Percentiles rank a stretch among this genome's conserved stretches.
Evolutionary conservation across 1,284 basidiomycete species (phyloP).

Genomic region (Sphagnurus paluster): DNA sequence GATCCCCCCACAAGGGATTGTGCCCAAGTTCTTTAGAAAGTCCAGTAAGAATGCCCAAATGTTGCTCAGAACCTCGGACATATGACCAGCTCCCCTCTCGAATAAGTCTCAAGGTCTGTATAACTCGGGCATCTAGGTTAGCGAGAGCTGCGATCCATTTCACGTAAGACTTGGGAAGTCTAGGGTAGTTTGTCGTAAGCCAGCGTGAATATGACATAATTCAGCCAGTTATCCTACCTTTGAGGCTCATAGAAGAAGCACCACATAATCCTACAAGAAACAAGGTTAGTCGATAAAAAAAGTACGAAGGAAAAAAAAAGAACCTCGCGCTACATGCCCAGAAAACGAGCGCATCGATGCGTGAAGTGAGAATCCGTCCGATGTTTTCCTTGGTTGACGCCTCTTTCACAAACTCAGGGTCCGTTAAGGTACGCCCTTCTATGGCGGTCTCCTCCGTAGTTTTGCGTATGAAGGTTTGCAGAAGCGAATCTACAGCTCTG

Average conservation of each 20-base stretch:
- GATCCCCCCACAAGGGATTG: constrained; percentile 63
- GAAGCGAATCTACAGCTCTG: constrained; percentile 62
- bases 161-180: constrained; percentile 70
- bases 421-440: neutral
- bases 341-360: constrained; percentile 67
- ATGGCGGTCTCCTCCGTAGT: constrained; percentile 18
- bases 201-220: constrained; percentile 2
- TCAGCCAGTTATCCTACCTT: constrained; percentile 40
- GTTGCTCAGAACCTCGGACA: constrained; percentile 34
- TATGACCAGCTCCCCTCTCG: constrained; percentile 63
- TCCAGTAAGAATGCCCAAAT: constrained; percentile 41
- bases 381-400: constrained; percentile 21
- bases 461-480: constrained; percentile 51
- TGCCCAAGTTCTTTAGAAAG: constrained; percentile 58
- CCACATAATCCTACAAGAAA: constrained; percentile 71
- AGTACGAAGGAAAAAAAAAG: constrained; percentile 19
- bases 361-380: constrained; percentile 37
- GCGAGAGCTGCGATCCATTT: constrained; percentile 76
- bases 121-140: constrained; percentile 59
- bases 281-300: constrained; percentile 6
- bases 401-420: constrained; percentile 8
- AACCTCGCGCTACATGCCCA: constrained; percentile 76
- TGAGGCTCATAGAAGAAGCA: constrained; percentile 77
- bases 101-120: constrained; percentile 52
- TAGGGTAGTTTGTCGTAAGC: constrained; percentile 24